Base-by-base conservation (phyloP, 2,329 filamentous ascomycete genomes). In the Cryphonectria naterciae region DNA sequence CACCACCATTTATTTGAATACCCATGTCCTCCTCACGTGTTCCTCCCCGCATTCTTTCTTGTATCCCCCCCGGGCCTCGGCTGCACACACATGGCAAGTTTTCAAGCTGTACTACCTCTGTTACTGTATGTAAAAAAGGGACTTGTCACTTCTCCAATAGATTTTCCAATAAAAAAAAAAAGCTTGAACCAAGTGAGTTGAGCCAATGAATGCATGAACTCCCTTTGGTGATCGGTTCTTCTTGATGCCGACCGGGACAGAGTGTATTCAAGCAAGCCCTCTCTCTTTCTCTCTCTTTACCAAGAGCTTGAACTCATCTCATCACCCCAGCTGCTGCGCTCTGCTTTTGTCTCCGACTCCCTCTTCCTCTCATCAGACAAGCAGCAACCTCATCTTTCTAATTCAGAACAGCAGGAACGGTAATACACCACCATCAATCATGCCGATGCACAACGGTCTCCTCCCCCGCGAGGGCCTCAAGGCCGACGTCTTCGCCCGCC, bases 381-480 rank as follows among this genome's bases (percentile, higher is more conserved):
- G 13, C 25, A 11, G 15, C 6, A 2, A 10, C 56, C 37, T 39
- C 37, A 39, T 13, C 37, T 2, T 39, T 11, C 17, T 25, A 17
- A n/a, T 6, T n/a, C 35, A 41, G 10, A 62, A 8, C 17, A 46
- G n/a, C 60, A 62, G 35, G 15, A 15, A 15, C 28, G 37, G 41
- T 28, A 39, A 17, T 25, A 64, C 37, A 19, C 25, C 37, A 63
- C 2, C 19, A 28, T 13, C 73, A 74, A 74, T 46, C 4, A 85
- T 83, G 83, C 83, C 81, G 56, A 79, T 87, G 76, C 84, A 87
- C 78, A 83, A 84, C 68, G 85, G 86, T 73, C 79, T 86, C 74
- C 78, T 88, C 43, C 86, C 86, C 25, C 85, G 86, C 71, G 86
- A 88, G 80, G 87, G 86, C 63, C 85, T 92, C 76, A 88, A 85